Percentiles rank a stretch among this genome's conserved stretches.
Conservation (phyloP, 345 rosid genomes). For the Ceriops decandra region DNA sequence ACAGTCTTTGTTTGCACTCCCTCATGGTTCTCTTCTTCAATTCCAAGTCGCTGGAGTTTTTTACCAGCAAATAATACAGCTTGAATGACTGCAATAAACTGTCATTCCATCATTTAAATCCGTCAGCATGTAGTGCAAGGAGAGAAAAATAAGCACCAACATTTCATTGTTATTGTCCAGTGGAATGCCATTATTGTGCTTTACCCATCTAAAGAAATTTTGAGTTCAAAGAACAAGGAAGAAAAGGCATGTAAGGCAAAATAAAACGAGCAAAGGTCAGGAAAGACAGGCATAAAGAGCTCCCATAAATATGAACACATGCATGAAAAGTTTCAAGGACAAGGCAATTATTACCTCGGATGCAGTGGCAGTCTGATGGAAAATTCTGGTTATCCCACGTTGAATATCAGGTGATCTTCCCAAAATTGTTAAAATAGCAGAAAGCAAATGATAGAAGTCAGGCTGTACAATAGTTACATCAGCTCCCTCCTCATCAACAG, state of each 20-base stretch:
- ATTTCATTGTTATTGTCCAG: background rate
- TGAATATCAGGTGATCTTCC: constrained; percentile 82
- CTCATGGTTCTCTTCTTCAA: constrained; percentile 37
- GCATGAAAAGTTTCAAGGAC: constrained; percentile 1
- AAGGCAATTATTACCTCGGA: constrained; percentile 56
- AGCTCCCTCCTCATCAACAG: constrained; percentile 33
- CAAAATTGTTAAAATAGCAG: constrained; percentile 66
- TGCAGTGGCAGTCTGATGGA: constrained; percentile 83
- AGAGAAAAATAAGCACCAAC: background rate
- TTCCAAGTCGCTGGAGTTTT: constrained; percentile 59
- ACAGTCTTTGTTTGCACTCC: constrained; percentile 27
- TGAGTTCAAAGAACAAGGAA: background rate
- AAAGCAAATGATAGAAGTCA: constrained; percentile 52
- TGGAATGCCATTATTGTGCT: too few relatives aligned
- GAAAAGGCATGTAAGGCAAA: background rate
- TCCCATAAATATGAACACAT: background rate
- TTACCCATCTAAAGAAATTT: background rate
- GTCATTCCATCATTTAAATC: constrained; percentile 34
- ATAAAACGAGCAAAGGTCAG: background rate
- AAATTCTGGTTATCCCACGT: constrained; percentile 95
- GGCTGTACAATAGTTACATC: constrained; percentile 35
- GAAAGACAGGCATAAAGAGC: background rate
- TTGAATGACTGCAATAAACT: constrained; percentile 90
- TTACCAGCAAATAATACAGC: constrained; percentile 70
- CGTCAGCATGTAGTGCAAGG: background rate